These are phyloP conservation scores for Eudorina sp. DNA, from an alignment of 139 green algal genomes.

Conservation along the genomic window DNA sequence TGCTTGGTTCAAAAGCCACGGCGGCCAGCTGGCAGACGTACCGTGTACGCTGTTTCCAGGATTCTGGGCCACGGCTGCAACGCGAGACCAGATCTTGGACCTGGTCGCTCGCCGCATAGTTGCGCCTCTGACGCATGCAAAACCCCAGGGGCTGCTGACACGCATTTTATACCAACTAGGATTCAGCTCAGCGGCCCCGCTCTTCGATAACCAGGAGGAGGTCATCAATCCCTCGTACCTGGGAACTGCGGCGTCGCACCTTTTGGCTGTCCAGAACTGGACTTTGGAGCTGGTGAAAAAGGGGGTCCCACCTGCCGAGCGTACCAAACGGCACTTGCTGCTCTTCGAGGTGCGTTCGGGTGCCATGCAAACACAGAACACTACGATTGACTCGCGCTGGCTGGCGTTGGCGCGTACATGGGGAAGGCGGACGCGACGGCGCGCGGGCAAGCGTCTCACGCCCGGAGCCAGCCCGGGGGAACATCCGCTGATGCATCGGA, in stretches of 20 bases:
- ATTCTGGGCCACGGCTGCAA: background rate
- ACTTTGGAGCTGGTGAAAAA: background rate
- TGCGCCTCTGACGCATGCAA: constrained; percentile 27
- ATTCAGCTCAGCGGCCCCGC: background rate
- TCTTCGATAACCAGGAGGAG: background rate
- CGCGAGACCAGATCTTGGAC: background rate
- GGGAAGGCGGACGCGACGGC: no score
- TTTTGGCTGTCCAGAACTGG: constrained; percentile 26
- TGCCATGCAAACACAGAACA: no score
- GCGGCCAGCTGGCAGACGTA: background rate
- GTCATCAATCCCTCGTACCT: background rate
- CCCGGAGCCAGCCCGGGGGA: no score
- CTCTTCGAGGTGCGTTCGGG: constrained; percentile 38
- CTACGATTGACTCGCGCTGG: no score
- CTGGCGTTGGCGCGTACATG: no score
- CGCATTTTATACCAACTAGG: constrained; percentile 1
- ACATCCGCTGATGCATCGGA: no score
- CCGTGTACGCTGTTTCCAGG: constrained; percentile 3
- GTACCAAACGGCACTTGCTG: background rate
- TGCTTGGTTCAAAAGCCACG: background rate
- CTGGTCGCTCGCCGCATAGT: constrained; percentile 19
- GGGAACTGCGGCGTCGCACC: constrained; percentile 15
- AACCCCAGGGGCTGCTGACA: background rate
- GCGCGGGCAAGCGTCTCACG: no score
- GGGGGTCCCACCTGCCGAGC: background rate